phyloP scores from a whole-genome alignment of 2,329 filamentous ascomycete species.

The Davidsoniella virescens region DNA sequence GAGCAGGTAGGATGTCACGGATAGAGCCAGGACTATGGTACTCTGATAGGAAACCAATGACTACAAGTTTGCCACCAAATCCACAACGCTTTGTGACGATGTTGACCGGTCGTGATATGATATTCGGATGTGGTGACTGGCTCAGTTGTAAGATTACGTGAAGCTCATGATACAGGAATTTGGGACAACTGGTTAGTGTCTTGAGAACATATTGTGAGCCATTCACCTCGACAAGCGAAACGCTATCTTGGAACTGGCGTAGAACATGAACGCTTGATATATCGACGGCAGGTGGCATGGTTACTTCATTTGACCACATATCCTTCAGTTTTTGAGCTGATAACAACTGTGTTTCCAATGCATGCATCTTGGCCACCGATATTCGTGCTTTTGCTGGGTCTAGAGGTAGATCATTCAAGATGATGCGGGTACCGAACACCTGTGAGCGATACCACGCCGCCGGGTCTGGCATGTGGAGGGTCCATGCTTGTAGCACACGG shows the following conservation, averaged over 20 bases:
- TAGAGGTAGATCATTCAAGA: conserved; percentile 34
- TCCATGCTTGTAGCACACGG: conserved; percentile 37
- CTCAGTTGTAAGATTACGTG: conserved; percentile 35
- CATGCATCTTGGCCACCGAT: conserved; percentile 31
- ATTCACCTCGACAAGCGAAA: conserved; percentile 34
- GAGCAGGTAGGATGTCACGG: conserved; percentile 36
- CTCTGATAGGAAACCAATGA: conserved; percentile 40
- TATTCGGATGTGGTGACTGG: conserved; percentile 28
- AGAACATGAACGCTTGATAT: conserved; percentile 33
- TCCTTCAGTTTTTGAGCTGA: conserved; percentile 25
- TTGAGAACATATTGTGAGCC: conserved; percentile 37
- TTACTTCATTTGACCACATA: conserved; percentile 27
- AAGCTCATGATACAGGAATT: conserved; percentile 46
- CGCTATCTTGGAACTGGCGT: conserved; percentile 41
- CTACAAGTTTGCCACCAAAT: conserved; percentile 38
- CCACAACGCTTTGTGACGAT: conserved; percentile 38
- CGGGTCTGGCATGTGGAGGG: conserved; percentile 19
- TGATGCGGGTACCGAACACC: conserved; percentile 42
- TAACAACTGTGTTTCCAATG: conserved; percentile 36
- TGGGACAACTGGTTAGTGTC: conserved; percentile 38
- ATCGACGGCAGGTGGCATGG: conserved; percentile 31
- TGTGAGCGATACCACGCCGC: conserved; percentile 25
- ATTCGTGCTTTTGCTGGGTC: conserved; percentile 31
- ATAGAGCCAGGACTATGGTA: conserved; percentile 38
- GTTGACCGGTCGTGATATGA: conserved; percentile 35